These are phyloP conservation scores for Mycocentrospora acerina DNA, from an alignment of 2,329 filamentous ascomycete genomes.

Conservation along the genomic window DNA sequence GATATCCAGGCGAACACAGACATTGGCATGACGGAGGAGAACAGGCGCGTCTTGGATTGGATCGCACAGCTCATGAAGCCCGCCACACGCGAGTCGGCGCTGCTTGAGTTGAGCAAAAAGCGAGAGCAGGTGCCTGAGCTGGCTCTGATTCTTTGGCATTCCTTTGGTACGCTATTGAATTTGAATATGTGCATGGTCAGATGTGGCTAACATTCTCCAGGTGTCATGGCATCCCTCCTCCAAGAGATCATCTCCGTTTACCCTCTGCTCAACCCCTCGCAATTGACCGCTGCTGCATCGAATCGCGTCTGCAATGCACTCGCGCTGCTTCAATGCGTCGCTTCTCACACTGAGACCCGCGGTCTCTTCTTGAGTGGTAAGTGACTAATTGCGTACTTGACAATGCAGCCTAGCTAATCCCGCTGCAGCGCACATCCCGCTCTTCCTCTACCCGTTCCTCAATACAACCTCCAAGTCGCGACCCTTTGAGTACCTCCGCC, in stretches of 20 bases:
- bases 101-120: constrained; percentile 98
- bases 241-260: constrained; percentile 99
- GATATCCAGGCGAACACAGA: constrained; percentile 41
- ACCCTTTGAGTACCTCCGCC: constrained; percentile 93
- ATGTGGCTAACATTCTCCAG: constrained; percentile 49
- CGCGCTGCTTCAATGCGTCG: constrained; percentile 92
- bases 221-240: constrained; percentile 95
- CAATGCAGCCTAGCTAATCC: constrained; percentile 13
- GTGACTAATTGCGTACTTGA: constrained; percentile 1
- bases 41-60: constrained; percentile 87
- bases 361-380: constrained; percentile 89
- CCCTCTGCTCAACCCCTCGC: constrained; percentile 91
- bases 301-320: constrained; percentile 98
- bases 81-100: constrained; percentile 80
- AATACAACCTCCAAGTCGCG: constrained; percentile 98
- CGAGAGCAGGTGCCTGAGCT: constrained; percentile 96
- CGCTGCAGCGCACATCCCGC: constrained; percentile 80
- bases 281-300: constrained; percentile 94
- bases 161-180: constrained; percentile 68
- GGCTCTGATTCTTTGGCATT: constrained; percentile 96
- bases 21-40: constrained; percentile 76
- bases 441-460: constrained; percentile 96
- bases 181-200: too few species aligned
- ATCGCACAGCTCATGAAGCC: constrained; percentile 90
- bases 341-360: constrained; percentile 94